Conservation (phyloP, 2,329 filamentous ascomycete genomes). For the Calonectria hongkongensis region DNA sequence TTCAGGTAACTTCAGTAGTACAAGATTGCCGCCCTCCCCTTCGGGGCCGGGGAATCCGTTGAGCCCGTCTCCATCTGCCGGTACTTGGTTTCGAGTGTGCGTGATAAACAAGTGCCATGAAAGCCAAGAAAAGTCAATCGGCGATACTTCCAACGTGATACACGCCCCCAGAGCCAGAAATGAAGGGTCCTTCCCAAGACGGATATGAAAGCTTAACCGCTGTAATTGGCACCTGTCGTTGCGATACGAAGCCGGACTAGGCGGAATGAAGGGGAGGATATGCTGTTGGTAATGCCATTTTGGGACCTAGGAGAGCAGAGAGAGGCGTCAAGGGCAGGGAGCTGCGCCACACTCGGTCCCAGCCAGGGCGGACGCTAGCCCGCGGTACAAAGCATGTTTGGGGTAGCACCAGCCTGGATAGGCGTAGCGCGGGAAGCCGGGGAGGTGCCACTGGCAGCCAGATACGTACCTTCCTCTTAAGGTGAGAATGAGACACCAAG, state of each 20-base stretch:
- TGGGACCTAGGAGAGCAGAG: conserved; percentile 25
- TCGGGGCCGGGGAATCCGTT: conserved; percentile 24
- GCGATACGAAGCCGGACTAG: conserved; percentile 32
- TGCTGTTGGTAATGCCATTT: conserved; percentile 26
- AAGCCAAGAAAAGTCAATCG: conserved; percentile 18
- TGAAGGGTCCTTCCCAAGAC: conserved; percentile 28
- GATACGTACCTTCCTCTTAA: conserved; percentile 25
- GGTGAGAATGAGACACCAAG: not conserved
- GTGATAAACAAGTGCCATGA: conserved; percentile 6
- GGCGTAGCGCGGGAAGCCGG: conserved; percentile 11
- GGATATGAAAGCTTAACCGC: conserved; percentile 19
- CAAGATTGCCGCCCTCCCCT: conserved; percentile 15
- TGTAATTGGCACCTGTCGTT: conserved; percentile 9
- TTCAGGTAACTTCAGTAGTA: conserved; percentile 23
- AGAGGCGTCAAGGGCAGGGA: conserved; percentile 35
- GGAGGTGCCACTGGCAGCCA: not conserved
- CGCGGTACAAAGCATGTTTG: conserved; percentile 40
- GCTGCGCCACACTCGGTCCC: conserved; percentile 37
- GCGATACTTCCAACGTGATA: conserved; percentile 21
- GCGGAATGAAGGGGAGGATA: conserved; percentile 30
- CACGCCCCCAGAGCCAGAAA: conserved; percentile 10
- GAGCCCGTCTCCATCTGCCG: conserved; percentile 24
- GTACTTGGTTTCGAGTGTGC: conserved; percentile 23
- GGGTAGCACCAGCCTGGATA: conserved; percentile 24
- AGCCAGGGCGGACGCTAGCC: conserved; percentile 38